Evolutionary conservation across 2,329 filamentous ascomycete genomes (phyloP), one percentile per base, ranked within the genome.

Genomic region (Blastomyces emzantsi): DNA sequence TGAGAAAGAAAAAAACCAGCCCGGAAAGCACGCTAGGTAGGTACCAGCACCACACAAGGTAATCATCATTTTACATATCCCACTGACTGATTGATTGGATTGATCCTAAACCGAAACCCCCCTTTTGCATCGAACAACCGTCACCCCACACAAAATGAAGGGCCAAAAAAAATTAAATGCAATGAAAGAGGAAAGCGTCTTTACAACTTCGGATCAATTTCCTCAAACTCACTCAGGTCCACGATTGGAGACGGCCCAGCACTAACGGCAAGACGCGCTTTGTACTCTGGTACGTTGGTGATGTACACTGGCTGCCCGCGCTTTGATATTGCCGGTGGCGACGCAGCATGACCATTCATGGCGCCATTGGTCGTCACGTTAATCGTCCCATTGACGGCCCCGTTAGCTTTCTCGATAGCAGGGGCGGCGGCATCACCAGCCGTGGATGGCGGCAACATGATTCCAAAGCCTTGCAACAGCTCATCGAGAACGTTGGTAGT

Each of bases 211-310:
- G 90, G 79, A 67, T 90, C 90, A 65, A 87, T 80, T 65, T 97
- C 93, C 73, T 96, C 90, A 75, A 93, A 97, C 71, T 92, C 89
- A 66, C 82, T 88, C 63, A 97, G 75, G 68, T 94, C 88, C 71
- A 84, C 87, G 39, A 90, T 84, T 0, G 92, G 85, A 66, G 82
- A 82, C 1, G 92, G 85, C 0, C 90, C 93, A 28, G 83, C 81
- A 67, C 87, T 94, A 36, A 90, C 83, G 64, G 84, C 79, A 70
- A 97, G 80, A 17, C 85, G 81, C 0, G 90, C 86, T 81, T 94
- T 96, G 83, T 88, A 97, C 39, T 84, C 82, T 65, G 88, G 83
- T 2, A 96, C 88, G 72, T 96, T 90, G 57, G 85, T 85, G 70
- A 97, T 92, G 61, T 88, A 77, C 64, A 79, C 80, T 1, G 81